Evolutionary conservation across 2,329 filamentous ascomycete species (phyloP), one percentile per base, ranked within the genome.

Genomic region (Fusarium subglutinans): DNA sequence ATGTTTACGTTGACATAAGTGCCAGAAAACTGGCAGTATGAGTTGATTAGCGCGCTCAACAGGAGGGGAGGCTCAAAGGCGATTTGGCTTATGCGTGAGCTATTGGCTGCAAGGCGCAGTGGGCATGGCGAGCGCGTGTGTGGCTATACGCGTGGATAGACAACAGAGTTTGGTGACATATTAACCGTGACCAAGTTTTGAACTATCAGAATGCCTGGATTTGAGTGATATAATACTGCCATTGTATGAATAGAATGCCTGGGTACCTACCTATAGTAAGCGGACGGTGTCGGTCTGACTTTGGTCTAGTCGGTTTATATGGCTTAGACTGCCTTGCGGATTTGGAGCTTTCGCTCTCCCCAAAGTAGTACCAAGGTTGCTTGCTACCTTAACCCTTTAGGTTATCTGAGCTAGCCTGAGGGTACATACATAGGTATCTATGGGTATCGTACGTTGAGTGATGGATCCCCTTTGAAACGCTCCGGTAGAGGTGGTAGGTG

Each of bases 391-490:
- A 55, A 41, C 51, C 51, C 22, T 18, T 30, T 18, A 24, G 30
- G 41, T 28, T 55, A 22, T 28, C n/a, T 24, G 12, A 33, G 14
- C 14, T 44, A 44, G 28, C 38, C 26, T 26, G n/a, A 45, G 9
- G 8, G 15, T 43, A n/a, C 22, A n/a, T 43, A 15, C 26, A 9
- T 35, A 35, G 6, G 17, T 47, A 57, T 13, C 33, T 50, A 28
- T 50, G 43, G 38, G 18, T 43, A 64, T 70, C 69, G 69, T 75
- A 75, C 55, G 69, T 75, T 73, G 62, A 55, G 53, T 47, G 45
- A 68, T 74, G 62, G 62, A 35, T 70, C 44, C 37, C 48, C 64
- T 68, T 57, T 63, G 69, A 75, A 75, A 75, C 62, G 58, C 56
- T 66, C 72, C 47, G 57, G 48, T 54, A 50, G 28, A 60, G 54